phyloP scores from a whole-genome alignment of 2,329 filamentous ascomycete species.

The Calcarisporium arbuscula region DNA sequence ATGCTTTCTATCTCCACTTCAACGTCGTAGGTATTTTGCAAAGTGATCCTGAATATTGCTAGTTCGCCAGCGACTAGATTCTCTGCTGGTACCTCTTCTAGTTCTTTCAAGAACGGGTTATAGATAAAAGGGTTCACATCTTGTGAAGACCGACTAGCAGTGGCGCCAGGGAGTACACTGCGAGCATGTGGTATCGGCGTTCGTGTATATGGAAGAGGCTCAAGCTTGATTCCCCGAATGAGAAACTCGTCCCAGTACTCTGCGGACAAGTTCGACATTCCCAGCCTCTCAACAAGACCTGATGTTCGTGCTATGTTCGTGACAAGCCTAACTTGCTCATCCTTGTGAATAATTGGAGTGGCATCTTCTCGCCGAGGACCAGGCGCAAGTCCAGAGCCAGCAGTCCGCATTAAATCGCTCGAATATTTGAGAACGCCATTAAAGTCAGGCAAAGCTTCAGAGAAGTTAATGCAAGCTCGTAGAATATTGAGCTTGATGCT shows the following conservation, averaged over 20 bases:
- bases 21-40: slow-evolving; percentile 94
- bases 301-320: slow-evolving; percentile 84
- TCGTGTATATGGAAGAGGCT: slow-evolving; percentile 52
- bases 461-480: slow-evolving; percentile 85
- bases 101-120: slow-evolving; percentile 77
- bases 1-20: slow-evolving; percentile 85
- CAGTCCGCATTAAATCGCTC: slow-evolving; percentile 73
- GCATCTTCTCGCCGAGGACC: slow-evolving; percentile 62
- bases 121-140: slow-evolving; percentile 85
- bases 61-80: slow-evolving; percentile 74
- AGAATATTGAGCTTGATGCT: slow-evolving; percentile 81
- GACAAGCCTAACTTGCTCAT: slow-evolving; percentile 80
- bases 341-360: slow-evolving; percentile 63
- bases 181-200: slow-evolving; percentile 61
- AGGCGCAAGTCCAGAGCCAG: slow-evolving; percentile 73
- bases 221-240: slow-evolving; percentile 67
- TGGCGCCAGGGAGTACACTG: slow-evolving; percentile 45
- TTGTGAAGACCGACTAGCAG: slow-evolving; percentile 46
- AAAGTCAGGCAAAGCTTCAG: slow-evolving; percentile 88
- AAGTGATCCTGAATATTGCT: slow-evolving; percentile 70
- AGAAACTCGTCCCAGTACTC: slow-evolving; percentile 98
- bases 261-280: slow-evolving; percentile 62
- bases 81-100: slow-evolving; percentile 54
- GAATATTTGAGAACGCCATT: slow-evolving; percentile 84
- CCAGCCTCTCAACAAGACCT: slow-evolving; percentile 67